Evolutionary conservation across 2,329 filamentous ascomycete genomes (phyloP), one percentile per base, ranked within the genome.

Genomic region (Scedosporium boydii): DNA sequence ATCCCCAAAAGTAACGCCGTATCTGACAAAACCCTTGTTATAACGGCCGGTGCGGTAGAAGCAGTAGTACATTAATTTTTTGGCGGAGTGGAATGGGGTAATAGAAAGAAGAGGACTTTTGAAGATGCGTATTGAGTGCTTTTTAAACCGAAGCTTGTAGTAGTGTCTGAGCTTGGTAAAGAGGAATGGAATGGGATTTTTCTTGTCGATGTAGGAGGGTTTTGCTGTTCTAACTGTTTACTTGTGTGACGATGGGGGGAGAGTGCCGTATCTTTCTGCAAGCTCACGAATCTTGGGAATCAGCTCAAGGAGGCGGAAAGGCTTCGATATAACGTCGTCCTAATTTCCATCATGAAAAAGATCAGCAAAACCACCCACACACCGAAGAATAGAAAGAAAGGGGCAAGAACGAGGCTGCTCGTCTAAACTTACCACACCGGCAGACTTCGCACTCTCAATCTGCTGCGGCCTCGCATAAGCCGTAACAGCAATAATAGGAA

Each of bases 401-500:
- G 21, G 62, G 48, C 26, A 58, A 63, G 59, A 51, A 62, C 46
- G 41, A 60, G 7, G 7, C 29, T 9, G 29, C 6, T 34, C 29
- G 6, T 34, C 1, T 21, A 12, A 14, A 21, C 83, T 78, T 75
- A 87, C 87, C 77, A 93, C 91, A 44, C 89, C 89, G 23, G 88
- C 87, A 62, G 82, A 79, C 69, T 89, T 83, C 61, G 90, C 89
- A 66, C 82, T 86, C 66, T 83, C 81, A 64, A 91, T 87, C 58
- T 60, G 58, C 58, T 60, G 58, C 73, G 83, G 82, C 69, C 90
- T 79, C 44, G 88, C 89, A 72, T 93, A 93, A 2, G 90, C 90
- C 44, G 89, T 93, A n/a, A 90, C 88, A n/a, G 87, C 88, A 67
- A 91, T 89, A 67, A 91, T 89, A 2, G 88, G 87, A n/a, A 91